phyloP scores from a whole-genome alignment of 495 filamentous ascomycete species.

The Bacidia gigantensis region DNA sequence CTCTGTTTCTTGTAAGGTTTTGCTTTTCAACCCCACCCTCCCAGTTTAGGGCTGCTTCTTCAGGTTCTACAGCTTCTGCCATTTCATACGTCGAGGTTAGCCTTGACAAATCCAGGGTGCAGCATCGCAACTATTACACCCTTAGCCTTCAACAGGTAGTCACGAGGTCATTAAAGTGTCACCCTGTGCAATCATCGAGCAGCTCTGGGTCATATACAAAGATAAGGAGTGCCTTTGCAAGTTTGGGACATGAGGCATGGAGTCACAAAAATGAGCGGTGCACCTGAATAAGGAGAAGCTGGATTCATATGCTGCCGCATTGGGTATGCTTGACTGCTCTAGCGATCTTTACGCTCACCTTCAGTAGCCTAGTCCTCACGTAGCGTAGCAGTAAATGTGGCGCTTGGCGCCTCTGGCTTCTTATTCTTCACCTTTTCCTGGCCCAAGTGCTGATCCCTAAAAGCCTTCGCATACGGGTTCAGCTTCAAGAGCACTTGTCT shows the following conservation, averaged over 20 bases:
- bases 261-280: no score
- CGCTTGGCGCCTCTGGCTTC: constrained; percentile 38
- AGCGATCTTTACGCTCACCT: not conserved
- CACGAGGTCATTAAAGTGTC: not conserved
- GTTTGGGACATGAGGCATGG: no score
- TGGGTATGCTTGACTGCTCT: no score
- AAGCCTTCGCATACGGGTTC: constrained; percentile 89
- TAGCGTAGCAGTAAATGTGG: constrained; percentile 38
- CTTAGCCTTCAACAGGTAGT: constrained; percentile 21
- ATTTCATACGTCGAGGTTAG: constrained; percentile 13
- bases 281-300: no score
- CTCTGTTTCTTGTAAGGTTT: constrained; percentile 22
- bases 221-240: no score
- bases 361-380: constrained; percentile 32
- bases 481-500: constrained; percentile 92
- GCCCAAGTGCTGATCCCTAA: constrained; percentile 68
- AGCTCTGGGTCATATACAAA: no score
- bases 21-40: constrained; percentile 24
- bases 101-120: constrained; percentile 28
- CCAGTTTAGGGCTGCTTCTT: constrained; percentile 25
- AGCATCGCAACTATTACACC: constrained; percentile 23
- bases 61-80: constrained; percentile 24
- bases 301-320: no score
- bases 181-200: not conserved
- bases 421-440: constrained; percentile 40